Evolutionary conservation across 371 early-diverging fungal genomes (phyloP), one percentile per base, ranked within the genome.

Genomic region (Haplosporangium sp.): DNA sequence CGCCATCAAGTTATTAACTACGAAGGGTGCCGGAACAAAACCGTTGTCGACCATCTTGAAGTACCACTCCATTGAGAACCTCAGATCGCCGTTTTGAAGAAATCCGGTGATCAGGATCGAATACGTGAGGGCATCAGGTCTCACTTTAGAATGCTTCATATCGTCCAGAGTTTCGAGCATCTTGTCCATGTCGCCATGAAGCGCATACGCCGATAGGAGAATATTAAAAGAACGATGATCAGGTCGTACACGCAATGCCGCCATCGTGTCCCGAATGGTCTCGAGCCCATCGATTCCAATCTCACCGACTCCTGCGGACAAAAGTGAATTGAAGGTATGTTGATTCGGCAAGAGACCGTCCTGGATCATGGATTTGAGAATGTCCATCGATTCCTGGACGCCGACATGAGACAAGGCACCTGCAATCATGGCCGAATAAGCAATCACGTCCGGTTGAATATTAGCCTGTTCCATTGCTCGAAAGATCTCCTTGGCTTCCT

Each of bases 51-150:
- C 43, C 68, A 77, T 71, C 29, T 60, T 71, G 54, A 62, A 76
- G 23, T 77, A 77, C 72, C 68, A 67, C 6, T 77, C 68, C 70
- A 76, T 70, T 2, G 76, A 56, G 43, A 50, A 76, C 0, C 76
- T 62, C 37, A 76, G 61, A 50, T 77, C 68, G 0, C 77, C 77
- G 42, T 71, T 77, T 45, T 71, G 77, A 16, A 76, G 67, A 14
- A 51, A 71, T 6, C 77, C 77, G 12, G 72, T 60, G 55, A 77
- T 77, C 45, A 77, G 50, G 48, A 71, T 64, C 46, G 71, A 67
- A 38, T 71, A 77, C 7, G 77, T 71, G 50, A 77, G 64, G 6
- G 64, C 61, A n/a, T 77, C 77, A 1, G 77, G 77, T 5, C 3
- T 8, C 8, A 77, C 68, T 20, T n/a, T 42, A 1, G 68, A 53